Conservation (phyloP, 192 early-diverging fungal genomes). For the Coemansia sp. region DNA sequence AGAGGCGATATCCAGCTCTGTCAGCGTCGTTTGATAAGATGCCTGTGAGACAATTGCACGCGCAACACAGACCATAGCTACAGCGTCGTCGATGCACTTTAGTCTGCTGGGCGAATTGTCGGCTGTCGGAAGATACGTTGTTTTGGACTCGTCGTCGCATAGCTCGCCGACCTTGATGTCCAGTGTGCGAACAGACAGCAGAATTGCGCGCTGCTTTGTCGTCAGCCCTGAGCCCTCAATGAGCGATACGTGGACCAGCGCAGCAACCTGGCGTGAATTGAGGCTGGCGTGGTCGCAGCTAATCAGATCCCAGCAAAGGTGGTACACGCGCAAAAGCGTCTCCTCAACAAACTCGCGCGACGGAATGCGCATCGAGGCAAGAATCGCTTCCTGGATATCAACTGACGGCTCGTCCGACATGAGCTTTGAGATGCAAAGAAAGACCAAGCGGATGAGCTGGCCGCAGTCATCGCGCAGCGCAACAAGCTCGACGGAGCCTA, state of each 20-base stretch:
- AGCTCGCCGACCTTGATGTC: constrained; percentile 15
- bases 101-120: constrained; percentile 13
- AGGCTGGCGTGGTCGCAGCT: constrained; percentile 30
- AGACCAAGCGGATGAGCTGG: constrained; percentile 39
- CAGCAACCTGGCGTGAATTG: constrained; percentile 47
- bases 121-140: constrained; percentile 14
- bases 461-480: constrained; percentile 38
- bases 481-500: constrained; percentile 36
- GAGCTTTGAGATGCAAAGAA: constrained; percentile 39
- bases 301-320: constrained; percentile 37
- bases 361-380: constrained; percentile 38
- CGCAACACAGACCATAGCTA: constrained; percentile 52
- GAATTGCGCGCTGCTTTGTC: constrained; percentile 10
- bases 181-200: constrained; percentile 25
- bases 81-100: constrained; percentile 46
- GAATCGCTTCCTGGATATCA: constrained; percentile 19
- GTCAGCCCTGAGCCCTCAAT: constrained; percentile 39
- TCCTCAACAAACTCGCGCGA: constrained; percentile 21
- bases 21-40: constrained; percentile 31
- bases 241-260: constrained; percentile 41
- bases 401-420: constrained; percentile 5
- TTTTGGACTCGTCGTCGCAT: not conserved
- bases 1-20: constrained; percentile 24
- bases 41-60: constrained; percentile 43
- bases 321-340: constrained; percentile 25